Base-by-base conservation (phyloP, 2,329 filamentous ascomycete genomes). In the Xylariaceae sp. region DNA sequence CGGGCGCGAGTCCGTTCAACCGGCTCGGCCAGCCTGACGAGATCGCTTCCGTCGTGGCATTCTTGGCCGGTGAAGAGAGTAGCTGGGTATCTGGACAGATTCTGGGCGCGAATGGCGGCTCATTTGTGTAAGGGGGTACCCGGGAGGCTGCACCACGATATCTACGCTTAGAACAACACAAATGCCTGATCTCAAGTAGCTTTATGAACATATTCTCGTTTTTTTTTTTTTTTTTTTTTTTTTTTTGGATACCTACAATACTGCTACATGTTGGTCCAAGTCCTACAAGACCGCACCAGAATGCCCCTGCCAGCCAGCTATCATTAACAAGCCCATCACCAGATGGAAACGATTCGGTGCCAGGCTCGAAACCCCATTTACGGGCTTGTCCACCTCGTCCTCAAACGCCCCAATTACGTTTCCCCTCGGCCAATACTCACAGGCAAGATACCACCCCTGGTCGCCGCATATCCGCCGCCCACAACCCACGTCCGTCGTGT, bases 361-460 rank as follows among this genome's bases (percentile, higher is more conserved):
- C 22, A 26, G 22, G 22, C 22, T 11, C 16, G 18, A 24, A 12
- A 11, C 41, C 9, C 16, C 41, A 12, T 35, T 42, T 19, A 35
- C 44, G 13, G 44, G 41, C 43, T 16, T 56, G 40, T 55, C 61
- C 7, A 78, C 71, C 60, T 69, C 60, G n/a, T 71, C 63, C 28
- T 57, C 63, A 43, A 75, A 80, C 48, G 67, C 57, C 0, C 74
- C 78, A 2, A 71, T 56, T 0, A 87, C 66, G 54, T 88, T 87
- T 0, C 84, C 84, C 1, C 70, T 60, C 1, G 84, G 83, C 67
- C 70, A 82, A 62, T 87, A 87, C 64, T 87, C 81, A 51, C 83
- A 88, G 18, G 80, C 80, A 1, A 87, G 66, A 60, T 77, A 85
- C 78, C 79, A 86, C 22, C 43, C 46, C 4, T 48, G 35, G 39